A percentile compares a stretch with the other conserved stretches of the same genome.
phyloP scores from a whole-genome alignment of 768 basidiomycete genomes.

The Leccinum arenicola region DNA sequence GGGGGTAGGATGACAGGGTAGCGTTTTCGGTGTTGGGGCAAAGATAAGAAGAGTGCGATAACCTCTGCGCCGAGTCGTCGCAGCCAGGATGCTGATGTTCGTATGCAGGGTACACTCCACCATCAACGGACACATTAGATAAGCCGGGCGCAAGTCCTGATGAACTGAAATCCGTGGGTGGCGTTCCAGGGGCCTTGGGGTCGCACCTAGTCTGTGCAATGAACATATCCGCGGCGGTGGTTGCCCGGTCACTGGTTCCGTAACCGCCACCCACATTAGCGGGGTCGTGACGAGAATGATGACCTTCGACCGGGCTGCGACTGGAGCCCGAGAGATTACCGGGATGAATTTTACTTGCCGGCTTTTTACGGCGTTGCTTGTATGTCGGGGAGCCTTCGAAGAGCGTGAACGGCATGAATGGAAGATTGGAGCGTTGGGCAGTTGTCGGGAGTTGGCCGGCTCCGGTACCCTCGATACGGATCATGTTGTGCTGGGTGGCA shows the following conservation, averaged over 20 bases:
- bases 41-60: constrained; percentile 18
- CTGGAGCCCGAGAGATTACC: constrained; percentile 28
- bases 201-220: constrained; percentile 58
- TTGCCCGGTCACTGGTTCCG: constrained; percentile 27
- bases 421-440: constrained; percentile 22
- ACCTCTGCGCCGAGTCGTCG: constrained; percentile 18
- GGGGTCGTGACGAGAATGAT: constrained; percentile 13
- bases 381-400: constrained; percentile 85
- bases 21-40: constrained; percentile 14
- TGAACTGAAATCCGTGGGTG: constrained; percentile 17
- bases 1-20: constrained; percentile 20
- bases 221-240: constrained; percentile 69
- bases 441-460: constrained; percentile 14
- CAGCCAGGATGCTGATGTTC: constrained; percentile 17
- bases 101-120: constrained; percentile 19
- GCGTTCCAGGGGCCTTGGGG: constrained; percentile 30
- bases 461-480: constrained; percentile 28
- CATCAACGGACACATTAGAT: constrained; percentile 20
- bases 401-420: constrained; percentile 68
- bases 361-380: constrained; percentile 85
- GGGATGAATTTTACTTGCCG: constrained; percentile 36
- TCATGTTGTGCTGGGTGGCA: constrained; percentile 12
- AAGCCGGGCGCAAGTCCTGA: constrained; percentile 22
- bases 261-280: constrained; percentile 26
- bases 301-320: constrained; percentile 22